Evolutionary conservation across 2,329 filamentous ascomycete species (phyloP).

Genomic region (Cladosporium sp.): DNA sequence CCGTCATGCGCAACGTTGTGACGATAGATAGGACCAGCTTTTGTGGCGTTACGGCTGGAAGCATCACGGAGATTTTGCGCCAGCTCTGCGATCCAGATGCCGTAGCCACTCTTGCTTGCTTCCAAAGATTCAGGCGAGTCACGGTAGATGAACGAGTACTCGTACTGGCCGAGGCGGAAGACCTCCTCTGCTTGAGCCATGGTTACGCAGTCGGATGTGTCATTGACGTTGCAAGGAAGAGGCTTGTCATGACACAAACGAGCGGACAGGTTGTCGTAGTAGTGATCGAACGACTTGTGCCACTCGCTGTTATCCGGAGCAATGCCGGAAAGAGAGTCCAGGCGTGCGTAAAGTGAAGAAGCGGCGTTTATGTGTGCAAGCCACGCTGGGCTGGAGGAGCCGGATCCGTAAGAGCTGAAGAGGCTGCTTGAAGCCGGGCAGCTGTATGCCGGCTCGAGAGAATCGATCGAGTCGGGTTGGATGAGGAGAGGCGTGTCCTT

Average conservation of each 20-base stretch:
- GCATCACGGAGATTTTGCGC: slow-evolving; percentile 57
- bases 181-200: slow-evolving; percentile 62
- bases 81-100: slow-evolving; percentile 72
- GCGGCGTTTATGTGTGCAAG: slow-evolving; percentile 58
- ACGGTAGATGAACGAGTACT: slow-evolving; percentile 75
- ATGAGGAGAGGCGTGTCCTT: slow-evolving; percentile 38
- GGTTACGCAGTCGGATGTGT: slow-evolving; percentile 55
- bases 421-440: slow-evolving; percentile 53
- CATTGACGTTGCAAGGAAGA: slow-evolving; percentile 61
- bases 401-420: slow-evolving; percentile 43
- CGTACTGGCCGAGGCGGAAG: slow-evolving; percentile 73
- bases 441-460: slow-evolving; percentile 67
- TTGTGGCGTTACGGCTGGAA: slow-evolving; percentile 13
- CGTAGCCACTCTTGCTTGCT: slow-evolving; percentile 59
- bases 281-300: slow-evolving; percentile 72
- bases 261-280: slow-evolving; percentile 78
- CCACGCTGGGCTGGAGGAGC: slow-evolving; percentile 53
- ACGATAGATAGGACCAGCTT: slow-evolving; percentile 49
- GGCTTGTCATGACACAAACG: slow-evolving; percentile 71
- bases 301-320: slow-evolving; percentile 54
- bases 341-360: slow-evolving; percentile 49
- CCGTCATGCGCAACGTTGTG: slow-evolving; percentile 83
- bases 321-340: slow-evolving; percentile 69
- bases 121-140: slow-evolving; percentile 59
- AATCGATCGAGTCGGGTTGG: slow-evolving; percentile 59